Conservation (phyloP, 257 asterid species). For the Forsythia suspensa region DNA sequence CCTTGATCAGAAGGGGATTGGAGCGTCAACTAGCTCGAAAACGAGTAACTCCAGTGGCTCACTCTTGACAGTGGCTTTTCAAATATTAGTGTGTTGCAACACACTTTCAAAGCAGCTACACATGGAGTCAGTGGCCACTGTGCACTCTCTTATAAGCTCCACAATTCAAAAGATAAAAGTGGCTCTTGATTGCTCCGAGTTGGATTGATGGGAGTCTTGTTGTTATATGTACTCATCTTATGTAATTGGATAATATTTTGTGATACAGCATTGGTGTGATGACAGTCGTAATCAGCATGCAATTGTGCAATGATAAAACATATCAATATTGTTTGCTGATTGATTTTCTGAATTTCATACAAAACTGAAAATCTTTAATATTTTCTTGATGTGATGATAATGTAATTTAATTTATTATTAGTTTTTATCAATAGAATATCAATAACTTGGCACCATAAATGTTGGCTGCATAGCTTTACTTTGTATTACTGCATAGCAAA, state of each 20-base stretch:
- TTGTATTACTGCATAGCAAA: no score
- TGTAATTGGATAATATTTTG: neutral
- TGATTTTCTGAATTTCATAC: no score
- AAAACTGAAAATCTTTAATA: no score
- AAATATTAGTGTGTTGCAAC: conserved; percentile 34
- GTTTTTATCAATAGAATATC: no score
- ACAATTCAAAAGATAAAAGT: conserved; percentile 48
- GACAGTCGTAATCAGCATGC: no score
- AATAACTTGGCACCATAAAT: no score
- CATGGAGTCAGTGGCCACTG: conserved; percentile 49
- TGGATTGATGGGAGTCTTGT: conserved; percentile 14
- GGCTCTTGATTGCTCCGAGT: conserved; percentile 31
- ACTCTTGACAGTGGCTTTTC: conserved; percentile 57
- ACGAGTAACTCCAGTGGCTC: conserved; percentile 33
- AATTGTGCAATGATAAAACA: no score
- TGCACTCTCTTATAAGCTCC: conserved; percentile 50
- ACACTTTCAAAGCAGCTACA: conserved; percentile 36
- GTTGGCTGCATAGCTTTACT: no score
- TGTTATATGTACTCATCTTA: neutral
- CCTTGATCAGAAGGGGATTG: conserved; percentile 6
- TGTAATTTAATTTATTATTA: no score
- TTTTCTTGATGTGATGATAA: no score
- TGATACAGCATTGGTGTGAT: no score
- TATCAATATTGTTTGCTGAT: no score
- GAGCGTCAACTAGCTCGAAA: conserved; percentile 31